These are phyloP conservation scores for Quercus bicolor DNA, from an alignment of 306 rosid genomes.

Conservation along the genomic window DNA sequence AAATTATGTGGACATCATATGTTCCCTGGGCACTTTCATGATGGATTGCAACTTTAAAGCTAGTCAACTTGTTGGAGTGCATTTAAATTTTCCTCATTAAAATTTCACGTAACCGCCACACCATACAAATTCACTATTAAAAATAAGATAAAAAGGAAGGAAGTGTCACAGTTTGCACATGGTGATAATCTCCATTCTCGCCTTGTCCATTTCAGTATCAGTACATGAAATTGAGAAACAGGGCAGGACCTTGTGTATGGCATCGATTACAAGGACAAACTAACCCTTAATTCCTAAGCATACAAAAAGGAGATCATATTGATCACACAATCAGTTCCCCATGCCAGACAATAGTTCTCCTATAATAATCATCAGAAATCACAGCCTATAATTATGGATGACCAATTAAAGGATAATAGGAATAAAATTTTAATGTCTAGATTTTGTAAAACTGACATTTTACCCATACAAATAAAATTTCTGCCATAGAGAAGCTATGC, in stretches of 20 bases:
- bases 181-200: not conserved
- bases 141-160: not conserved
- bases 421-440: too few species aligned
- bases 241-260: not conserved
- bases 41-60: not conserved
- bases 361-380: too few species aligned
- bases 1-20: not conserved
- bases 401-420: too few species aligned
- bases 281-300: too few species aligned
- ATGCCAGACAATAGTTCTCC: too few species aligned
- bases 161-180: not conserved
- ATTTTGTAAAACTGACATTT: too few species aligned
- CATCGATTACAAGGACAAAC: not conserved
- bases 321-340: too few species aligned
- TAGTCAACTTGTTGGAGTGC: not conserved
- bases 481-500: too few species aligned
- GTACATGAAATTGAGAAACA: not conserved
- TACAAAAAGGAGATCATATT: too few species aligned
- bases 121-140: not conserved
- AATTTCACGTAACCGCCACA: not conserved
- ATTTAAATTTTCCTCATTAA: not conserved
- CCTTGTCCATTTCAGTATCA: not conserved
- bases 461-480: too few species aligned
- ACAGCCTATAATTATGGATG: too few species aligned
- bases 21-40: not conserved